Conservation (phyloP, 164 flowering plant species). For the Magnolia officinalis region DNA sequence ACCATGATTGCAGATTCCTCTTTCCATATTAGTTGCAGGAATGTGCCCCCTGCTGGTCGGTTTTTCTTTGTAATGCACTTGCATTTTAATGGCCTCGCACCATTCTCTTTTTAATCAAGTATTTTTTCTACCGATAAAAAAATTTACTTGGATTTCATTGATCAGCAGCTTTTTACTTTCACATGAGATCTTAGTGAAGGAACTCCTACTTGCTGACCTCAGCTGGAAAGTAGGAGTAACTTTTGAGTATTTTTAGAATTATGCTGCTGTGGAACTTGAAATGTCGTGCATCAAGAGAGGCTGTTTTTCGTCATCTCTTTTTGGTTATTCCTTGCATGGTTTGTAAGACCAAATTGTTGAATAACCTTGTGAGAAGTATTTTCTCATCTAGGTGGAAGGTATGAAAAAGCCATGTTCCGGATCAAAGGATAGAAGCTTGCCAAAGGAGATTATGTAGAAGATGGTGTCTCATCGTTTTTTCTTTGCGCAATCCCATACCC, state of each 20-base stretch:
- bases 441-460: slow-evolving; percentile 73
- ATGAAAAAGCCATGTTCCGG: slow-evolving; percentile 72
- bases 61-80: too few relatives aligned
- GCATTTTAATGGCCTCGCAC: too few relatives aligned
- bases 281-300: background rate
- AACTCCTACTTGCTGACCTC: background rate
- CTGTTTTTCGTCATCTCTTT: background rate
- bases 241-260: background rate
- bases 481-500: slow-evolving; percentile 62
- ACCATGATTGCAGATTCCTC: too few relatives aligned
- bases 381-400: slow-evolving; percentile 59
- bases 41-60: too few relatives aligned
- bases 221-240: background rate
- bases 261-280: background rate
- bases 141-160: background rate
- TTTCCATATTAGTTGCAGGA: too few relatives aligned
- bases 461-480: slow-evolving; percentile 68
- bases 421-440: slow-evolving; percentile 66
- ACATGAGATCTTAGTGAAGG: background rate
- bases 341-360: background rate
- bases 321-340: background rate
- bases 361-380: background rate
- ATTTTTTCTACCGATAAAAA: too few relatives aligned
- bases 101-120: too few relatives aligned
- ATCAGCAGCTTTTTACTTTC: background rate